A percentile compares a stretch with the other conserved stretches of the same genome.
These are phyloP conservation scores for Lachancea mirantina DNA, from an alignment of 805 yeast genomes.

Conservation along the genomic window DNA sequence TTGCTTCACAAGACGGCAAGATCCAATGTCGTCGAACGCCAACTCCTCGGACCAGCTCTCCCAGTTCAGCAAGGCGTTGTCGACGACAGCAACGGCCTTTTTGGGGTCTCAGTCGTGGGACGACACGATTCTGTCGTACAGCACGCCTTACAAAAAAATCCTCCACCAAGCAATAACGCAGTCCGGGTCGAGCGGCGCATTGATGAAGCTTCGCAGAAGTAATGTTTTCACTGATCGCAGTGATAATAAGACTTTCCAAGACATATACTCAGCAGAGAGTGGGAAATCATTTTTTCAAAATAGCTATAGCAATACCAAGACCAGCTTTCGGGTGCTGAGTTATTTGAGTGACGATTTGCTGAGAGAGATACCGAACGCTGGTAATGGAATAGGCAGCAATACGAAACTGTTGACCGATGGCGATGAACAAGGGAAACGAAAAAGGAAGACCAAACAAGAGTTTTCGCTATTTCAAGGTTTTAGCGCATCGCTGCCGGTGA, in stretches of 20 bases:
- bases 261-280: conserved; percentile 26
- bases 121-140: conserved; percentile 28
- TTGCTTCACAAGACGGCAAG: too few relatives aligned
- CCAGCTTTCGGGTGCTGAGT: conserved; percentile 42
- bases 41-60: conserved; percentile 23
- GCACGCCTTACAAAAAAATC: conserved; percentile 26
- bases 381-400: conserved; percentile 1
- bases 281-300: conserved; percentile 36
- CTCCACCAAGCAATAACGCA: conserved; percentile 24
- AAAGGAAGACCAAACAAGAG: conserved; percentile 13
- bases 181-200: conserved; percentile 15
- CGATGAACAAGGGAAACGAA: conserved; percentile 8
- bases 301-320: conserved; percentile 31
- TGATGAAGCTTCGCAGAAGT: conserved; percentile 10
- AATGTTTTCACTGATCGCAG: conserved; percentile 3
- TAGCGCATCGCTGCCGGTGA: conserved; percentile 47
- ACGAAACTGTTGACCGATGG: conserved; percentile 12
- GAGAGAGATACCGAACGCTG: conserved; percentile 41
- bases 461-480: conserved; percentile 67
- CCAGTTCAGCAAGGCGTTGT: conserved; percentile 41
- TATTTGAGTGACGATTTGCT: conserved; percentile 58
- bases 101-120: conserved; percentile 38
- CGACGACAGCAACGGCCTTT: conserved; percentile 50
- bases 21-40: conserved; percentile 11
- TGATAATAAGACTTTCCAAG: conserved; percentile 16